Base-by-base conservation (phyloP, 345 rosid species). In the Brassica cretica region DNA sequence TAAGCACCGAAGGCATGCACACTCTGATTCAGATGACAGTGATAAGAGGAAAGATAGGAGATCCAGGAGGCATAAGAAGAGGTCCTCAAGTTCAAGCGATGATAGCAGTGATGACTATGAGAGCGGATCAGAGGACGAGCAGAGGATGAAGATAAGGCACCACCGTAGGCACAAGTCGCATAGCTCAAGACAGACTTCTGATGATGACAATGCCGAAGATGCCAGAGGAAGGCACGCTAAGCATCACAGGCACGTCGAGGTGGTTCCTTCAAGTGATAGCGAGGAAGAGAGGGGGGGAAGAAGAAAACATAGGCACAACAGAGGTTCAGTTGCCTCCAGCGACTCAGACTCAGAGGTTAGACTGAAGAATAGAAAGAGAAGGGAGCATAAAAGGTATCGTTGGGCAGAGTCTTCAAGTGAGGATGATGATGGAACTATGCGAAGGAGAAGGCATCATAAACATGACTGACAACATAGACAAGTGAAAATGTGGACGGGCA, bases 1-100 rank as follows among this genome's bases (percentile, higher is more conserved):
- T 83, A 90, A 85, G 81, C 91, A 86, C 78, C 84, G 84, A 63
- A 90, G 83, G 85, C 82, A 80, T 75, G 21, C 62, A 19, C 89
- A 81, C 81, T 58, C 75, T 70, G 88, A 82, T 80, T 87, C 87
- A 8, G 86, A 84, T 74, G 90, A 87, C 75, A 67, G 72, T 78
- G 96, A 83, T 18, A 86, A 9, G 78, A 85, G 61, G 82, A 86
- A 75, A 81, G 92, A 87, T 59, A 92, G 70, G 82, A 88, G 85
- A 73, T 84, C 86, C 9, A 68, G 78, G 56, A 90, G 73, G 76
- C 83, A 46, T 5, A 89, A 78, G 85, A 84, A 88, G 66, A 83
- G 64, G 66, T 84, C 89, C 37, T 82, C 81, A 1, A 76, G 72
- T 56, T 68, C 84, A 19, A 82, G 84, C 60, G 82, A 84, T 44